Percentiles rank a stretch among this genome's conserved stretches.
Evolutionary conservation across 108 stramenopile genomes (phyloP).

Genomic region (Aureococcus anophagefferens): DNA sequence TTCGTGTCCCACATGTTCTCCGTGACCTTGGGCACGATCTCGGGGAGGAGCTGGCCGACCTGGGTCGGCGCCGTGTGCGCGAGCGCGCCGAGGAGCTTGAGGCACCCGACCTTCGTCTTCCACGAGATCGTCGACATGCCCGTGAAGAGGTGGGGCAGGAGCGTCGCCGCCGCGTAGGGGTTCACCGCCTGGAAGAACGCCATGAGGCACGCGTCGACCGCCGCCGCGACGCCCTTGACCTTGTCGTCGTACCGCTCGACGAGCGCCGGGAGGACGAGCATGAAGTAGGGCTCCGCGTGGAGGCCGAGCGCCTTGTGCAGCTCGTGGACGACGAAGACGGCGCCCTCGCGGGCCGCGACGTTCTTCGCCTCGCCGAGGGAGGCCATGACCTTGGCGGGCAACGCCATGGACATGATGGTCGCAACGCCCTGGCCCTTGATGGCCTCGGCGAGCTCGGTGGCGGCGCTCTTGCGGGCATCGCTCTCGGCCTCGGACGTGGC

Average conservation of each 20-base stretch:
- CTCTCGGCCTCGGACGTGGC: background rate
- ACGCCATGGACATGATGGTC: background rate
- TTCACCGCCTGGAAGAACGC: background rate
- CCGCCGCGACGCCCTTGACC: conserved; percentile 53
- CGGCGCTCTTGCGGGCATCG: background rate
- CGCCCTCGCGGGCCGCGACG: conserved; percentile 56
- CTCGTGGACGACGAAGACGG: conserved; percentile 60
- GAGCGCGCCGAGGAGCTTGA: conserved; percentile 50
- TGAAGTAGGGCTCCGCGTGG: conserved; percentile 63
- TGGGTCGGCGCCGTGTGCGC: conserved; percentile 36
- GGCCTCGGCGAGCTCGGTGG: background rate
- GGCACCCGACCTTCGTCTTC: conserved; percentile 39
- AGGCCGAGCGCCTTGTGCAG: conserved; percentile 60
- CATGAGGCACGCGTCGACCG: background rate
- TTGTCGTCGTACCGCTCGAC: conserved; percentile 57
- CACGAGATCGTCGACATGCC: background rate
- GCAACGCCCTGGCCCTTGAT: background rate
- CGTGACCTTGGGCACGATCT: conserved; percentile 70
- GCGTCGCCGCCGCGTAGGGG: background rate
- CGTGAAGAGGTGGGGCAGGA: background rate
- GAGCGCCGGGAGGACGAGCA: conserved; percentile 62
- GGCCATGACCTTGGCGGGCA: background rate
- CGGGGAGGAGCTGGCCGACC: conserved; percentile 59
- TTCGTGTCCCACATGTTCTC: conserved; percentile 84
- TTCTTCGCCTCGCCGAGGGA: background rate